phyloP scores from a whole-genome alignment of 495 filamentous ascomycete species.

The Penicillium herquei region DNA sequence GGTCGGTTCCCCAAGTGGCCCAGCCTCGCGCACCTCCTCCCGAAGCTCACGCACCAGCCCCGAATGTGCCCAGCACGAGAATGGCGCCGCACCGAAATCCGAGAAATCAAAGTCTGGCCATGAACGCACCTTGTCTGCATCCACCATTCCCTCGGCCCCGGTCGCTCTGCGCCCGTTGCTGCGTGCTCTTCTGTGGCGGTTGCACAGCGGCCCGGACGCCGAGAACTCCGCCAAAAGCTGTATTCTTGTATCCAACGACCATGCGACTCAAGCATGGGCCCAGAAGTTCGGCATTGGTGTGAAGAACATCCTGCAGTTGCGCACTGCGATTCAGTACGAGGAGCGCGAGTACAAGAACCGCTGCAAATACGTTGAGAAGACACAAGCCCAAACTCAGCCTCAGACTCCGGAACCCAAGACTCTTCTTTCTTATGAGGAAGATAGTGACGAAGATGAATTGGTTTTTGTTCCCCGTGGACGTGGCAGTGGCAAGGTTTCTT shows the following conservation, averaged over 20 bases:
- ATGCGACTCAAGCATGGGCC: conserved; percentile 52
- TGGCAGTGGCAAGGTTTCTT: conserved; percentile 37
- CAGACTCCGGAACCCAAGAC: conserved; percentile 38
- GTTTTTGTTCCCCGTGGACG: conserved; percentile 51
- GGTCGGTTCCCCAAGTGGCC: conserved; percentile 43
- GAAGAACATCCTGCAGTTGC: conserved; percentile 59
- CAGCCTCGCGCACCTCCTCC: conserved; percentile 47
- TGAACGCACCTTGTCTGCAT: conserved; percentile 36
- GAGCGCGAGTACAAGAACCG: conserved; percentile 59
- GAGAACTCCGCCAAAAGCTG: conserved; percentile 40
- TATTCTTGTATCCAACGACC: conserved; percentile 61
- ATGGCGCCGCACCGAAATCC: conserved; percentile 23
- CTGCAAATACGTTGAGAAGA: conserved; percentile 48
- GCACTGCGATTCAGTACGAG: conserved; percentile 57
- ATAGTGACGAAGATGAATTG: conserved; percentile 59
- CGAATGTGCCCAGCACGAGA: conserved; percentile 38
- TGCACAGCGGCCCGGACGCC: conserved; percentile 49
- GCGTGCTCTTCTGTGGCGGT: conserved; percentile 60
- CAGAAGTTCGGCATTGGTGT: conserved; percentile 58
- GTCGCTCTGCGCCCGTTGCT: conserved; percentile 54
- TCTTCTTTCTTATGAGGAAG: conserved; percentile 45
- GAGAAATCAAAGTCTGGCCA: conserved; percentile 27
- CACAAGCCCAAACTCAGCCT: conserved; percentile 26
- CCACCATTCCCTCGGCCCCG: conserved; percentile 41
- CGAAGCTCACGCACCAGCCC: conserved; percentile 52